Percentiles rank a stretch among this genome's conserved stretches.
Conservation (phyloP, 2,329 filamentous ascomycete genomes). For the Paraconiothyrium brasiliense region DNA sequence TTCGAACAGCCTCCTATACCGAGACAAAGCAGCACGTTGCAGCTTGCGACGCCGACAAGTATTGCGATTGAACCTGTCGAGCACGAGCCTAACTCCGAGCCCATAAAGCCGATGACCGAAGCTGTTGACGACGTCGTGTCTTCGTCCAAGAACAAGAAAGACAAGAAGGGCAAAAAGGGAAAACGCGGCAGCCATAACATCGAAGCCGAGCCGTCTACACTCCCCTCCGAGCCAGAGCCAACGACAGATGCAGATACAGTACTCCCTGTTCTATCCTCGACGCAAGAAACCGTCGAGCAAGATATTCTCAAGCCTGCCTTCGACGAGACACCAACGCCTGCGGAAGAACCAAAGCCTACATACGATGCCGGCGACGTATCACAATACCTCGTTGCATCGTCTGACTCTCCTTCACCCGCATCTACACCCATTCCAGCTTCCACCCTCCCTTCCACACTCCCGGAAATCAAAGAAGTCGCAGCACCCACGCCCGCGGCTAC, state of each 20-base stretch:
- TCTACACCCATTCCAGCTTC: background rate
- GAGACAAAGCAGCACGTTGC: background rate
- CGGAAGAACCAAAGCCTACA: constrained; percentile 27
- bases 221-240: constrained; percentile 13
- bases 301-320: constrained; percentile 35
- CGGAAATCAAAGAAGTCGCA: background rate
- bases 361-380: constrained; percentile 25
- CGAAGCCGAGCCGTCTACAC: constrained; percentile 22
- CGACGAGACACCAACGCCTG: constrained; percentile 3
- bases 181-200: constrained; percentile 34
- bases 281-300: constrained; percentile 27
- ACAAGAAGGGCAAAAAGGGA: constrained; percentile 39
- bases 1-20: background rate
- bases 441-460: background rate
- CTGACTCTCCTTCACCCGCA: background rate
- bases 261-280: constrained; percentile 13
- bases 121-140: constrained; percentile 20
- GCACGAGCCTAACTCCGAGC: background rate
- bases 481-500: constrained; percentile 4
- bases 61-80: constrained; percentile 9
- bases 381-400: constrained; percentile 16
- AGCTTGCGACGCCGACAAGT: background rate
- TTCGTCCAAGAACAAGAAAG: constrained; percentile 39
- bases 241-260: constrained; percentile 5
- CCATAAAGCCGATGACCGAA: background rate